Percentiles rank a stretch among this genome's conserved stretches.
Conservation (phyloP, 108 stramenopile genomes). For the Nannochloropsis salina region DNA sequence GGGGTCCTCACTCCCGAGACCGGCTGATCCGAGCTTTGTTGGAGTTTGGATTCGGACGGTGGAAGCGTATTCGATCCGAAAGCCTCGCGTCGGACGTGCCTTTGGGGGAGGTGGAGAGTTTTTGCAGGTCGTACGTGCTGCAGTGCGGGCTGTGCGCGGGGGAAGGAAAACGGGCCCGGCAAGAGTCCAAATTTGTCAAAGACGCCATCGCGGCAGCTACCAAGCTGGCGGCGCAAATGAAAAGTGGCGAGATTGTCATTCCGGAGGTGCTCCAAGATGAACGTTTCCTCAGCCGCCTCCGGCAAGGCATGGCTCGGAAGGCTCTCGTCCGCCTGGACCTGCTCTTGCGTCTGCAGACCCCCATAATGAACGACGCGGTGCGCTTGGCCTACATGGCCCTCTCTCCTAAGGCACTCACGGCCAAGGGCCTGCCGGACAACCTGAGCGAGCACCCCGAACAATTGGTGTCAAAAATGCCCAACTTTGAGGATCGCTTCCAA, state of each 20-base stretch:
- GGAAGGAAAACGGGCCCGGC: slow-evolving; percentile 32
- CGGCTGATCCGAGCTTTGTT: slow-evolving; percentile 42
- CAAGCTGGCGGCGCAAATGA: slow-evolving; percentile 19
- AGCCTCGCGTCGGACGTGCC: slow-evolving; percentile 25
- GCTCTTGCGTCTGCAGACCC: slow-evolving; percentile 31
- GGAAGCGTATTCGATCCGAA: slow-evolving; percentile 42
- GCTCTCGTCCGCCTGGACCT: slow-evolving; percentile 40
- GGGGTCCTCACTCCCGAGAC: slow-evolving; percentile 54
- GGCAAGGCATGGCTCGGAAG: slow-evolving; percentile 21
- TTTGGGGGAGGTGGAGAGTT: slow-evolving; percentile 47
- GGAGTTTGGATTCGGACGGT: slow-evolving; percentile 53
- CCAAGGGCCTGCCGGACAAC: not conserved
- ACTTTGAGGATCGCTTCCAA: slow-evolving; percentile 28
- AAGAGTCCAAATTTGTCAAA: slow-evolving; percentile 23
- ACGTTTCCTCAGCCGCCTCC: not conserved
- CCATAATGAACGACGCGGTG: slow-evolving; percentile 21
- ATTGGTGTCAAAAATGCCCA: slow-evolving; percentile 23
- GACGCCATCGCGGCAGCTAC: slow-evolving; percentile 24
- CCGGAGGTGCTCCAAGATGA: slow-evolving; percentile 17
- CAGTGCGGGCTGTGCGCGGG: slow-evolving; percentile 56
- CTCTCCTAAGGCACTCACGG: not conserved
- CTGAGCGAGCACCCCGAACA: not conserved
- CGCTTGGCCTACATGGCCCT: not conserved
- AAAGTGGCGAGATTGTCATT: slow-evolving; percentile 24
- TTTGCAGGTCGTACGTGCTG: slow-evolving; percentile 46